phyloP scores from a whole-genome alignment of 495 filamentous ascomycete genomes.

The Aspergillus baeticus region DNA sequence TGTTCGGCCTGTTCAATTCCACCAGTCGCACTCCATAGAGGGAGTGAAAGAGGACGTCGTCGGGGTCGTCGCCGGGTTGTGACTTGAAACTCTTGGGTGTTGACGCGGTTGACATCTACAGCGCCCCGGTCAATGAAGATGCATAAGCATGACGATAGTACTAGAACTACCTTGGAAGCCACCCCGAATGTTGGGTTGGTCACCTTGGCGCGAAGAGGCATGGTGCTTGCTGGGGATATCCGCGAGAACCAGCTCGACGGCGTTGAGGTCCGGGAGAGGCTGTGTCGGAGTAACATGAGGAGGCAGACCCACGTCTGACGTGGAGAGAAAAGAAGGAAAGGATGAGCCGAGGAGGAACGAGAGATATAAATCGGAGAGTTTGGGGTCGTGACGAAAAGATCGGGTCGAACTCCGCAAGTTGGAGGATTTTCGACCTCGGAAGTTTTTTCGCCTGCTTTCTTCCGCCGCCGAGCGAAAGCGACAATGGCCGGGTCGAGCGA shows the following conservation, averaged over 20 bases:
- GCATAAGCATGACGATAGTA: neutral
- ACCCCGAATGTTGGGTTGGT: constrained; percentile 57
- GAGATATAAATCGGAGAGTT: constrained; percentile 10
- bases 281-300: constrained; percentile 55
- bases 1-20: constrained; percentile 88
- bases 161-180: constrained; percentile 33
- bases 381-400: constrained; percentile 14
- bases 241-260: constrained; percentile 57
- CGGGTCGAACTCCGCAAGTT: constrained; percentile 21
- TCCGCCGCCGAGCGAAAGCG: constrained; percentile 3
- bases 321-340: constrained; percentile 20
- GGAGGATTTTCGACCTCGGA: constrained; percentile 17
- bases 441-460: constrained; percentile 10
- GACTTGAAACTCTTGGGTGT: constrained; percentile 45
- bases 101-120: constrained; percentile 57
- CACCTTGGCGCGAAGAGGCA: constrained; percentile 90
- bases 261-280: constrained; percentile 41
- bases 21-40: constrained; percentile 87
- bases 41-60: constrained; percentile 89
- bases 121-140: neutral
- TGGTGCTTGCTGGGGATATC: constrained; percentile 46
- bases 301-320: constrained; percentile 21
- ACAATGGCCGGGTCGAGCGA: neutral
- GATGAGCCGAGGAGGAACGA: constrained; percentile 17
- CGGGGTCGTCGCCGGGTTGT: constrained; percentile 66